Conservation (phyloP, 1,284 basidiomycete genomes). For the Pyrrhoderma lamaoense region DNA sequence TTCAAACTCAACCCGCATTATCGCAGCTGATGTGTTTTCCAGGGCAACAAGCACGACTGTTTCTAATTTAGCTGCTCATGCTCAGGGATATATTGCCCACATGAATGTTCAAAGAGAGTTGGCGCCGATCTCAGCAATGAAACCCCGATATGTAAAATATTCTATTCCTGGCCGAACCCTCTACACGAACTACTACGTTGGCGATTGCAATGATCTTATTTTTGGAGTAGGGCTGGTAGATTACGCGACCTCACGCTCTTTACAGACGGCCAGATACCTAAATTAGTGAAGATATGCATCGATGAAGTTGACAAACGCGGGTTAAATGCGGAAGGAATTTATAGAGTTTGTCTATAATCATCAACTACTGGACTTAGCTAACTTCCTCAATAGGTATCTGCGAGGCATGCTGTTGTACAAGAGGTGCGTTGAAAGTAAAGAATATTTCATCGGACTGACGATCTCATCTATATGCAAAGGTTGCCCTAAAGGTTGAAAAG, state of each 20-base stretch:
- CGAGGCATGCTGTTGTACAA: conserved; percentile 80
- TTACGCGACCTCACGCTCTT: conserved; percentile 79
- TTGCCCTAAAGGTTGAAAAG: conserved; percentile 85
- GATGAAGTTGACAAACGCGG: conserved; percentile 78
- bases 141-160: conserved; percentile 51
- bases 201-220: conserved; percentile 83
- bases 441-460: conserved; percentile 1
- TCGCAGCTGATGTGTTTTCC: conserved; percentile 14
- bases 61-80: conserved; percentile 56
- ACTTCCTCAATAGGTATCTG: conserved; percentile 52
- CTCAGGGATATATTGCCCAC: conserved; percentile 47
- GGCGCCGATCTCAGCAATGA: conserved; percentile 43
- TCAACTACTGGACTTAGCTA: conserved; percentile 7
- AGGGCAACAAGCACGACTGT: conserved; percentile 67
- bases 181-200: conserved; percentile 80
- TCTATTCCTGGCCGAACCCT: conserved; percentile 58
- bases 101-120: conserved; percentile 70
- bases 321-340: conserved; percentile 79
- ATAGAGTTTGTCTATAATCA: conserved; percentile 43
- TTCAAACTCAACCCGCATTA: conserved; percentile 1
- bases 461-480: conserved; percentile 30
- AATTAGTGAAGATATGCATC: conserved; percentile 81
- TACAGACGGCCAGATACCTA: conserved; percentile 72
- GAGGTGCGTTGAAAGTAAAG: conserved; percentile 39
- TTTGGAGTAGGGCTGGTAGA: conserved; percentile 91